These are phyloP conservation scores for Nitzschia inconspicua DNA, from an alignment of 108 stramenopile species.

Conservation along the genomic window DNA sequence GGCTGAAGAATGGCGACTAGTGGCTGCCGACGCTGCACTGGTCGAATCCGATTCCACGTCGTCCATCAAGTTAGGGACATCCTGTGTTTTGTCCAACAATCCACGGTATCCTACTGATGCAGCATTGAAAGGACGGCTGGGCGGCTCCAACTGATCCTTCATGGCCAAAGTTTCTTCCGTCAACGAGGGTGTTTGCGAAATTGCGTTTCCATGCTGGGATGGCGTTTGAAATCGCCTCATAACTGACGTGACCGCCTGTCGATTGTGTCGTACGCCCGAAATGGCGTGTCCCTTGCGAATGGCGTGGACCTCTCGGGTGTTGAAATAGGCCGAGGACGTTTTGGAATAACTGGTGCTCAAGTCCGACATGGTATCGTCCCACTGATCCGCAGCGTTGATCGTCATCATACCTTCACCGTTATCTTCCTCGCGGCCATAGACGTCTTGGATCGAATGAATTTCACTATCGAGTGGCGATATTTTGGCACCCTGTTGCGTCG, in stretches of 20 bases:
- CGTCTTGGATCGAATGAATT: background rate
- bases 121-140: slow-evolving; percentile 15
- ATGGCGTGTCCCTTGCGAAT: slow-evolving; percentile 8
- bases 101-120: slow-evolving; percentile 50
- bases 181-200: slow-evolving; percentile 17
- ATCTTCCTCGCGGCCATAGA: background rate
- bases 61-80: slow-evolving; percentile 85
- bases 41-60: slow-evolving; percentile 59
- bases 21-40: slow-evolving; percentile 33
- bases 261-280: background rate
- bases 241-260: slow-evolving; percentile 17
- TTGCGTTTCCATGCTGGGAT: background rate
- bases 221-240: slow-evolving; percentile 18
- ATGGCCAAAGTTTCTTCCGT: slow-evolving; percentile 43
- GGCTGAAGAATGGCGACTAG: slow-evolving; percentile 14
- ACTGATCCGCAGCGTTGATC: no score
- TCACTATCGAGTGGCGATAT: background rate
- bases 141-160: slow-evolving; percentile 33
- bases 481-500: background rate
- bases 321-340: slow-evolving; percentile 48
- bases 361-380: slow-evolving; percentile 14
- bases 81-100: slow-evolving; percentile 70
- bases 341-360: slow-evolving; percentile 34
- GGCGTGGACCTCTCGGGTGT: slow-evolving; percentile 18
- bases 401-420: background rate